Evolutionary conservation across 306 rosid genomes (phyloP).

Genomic region (Morella rubra): DNA sequence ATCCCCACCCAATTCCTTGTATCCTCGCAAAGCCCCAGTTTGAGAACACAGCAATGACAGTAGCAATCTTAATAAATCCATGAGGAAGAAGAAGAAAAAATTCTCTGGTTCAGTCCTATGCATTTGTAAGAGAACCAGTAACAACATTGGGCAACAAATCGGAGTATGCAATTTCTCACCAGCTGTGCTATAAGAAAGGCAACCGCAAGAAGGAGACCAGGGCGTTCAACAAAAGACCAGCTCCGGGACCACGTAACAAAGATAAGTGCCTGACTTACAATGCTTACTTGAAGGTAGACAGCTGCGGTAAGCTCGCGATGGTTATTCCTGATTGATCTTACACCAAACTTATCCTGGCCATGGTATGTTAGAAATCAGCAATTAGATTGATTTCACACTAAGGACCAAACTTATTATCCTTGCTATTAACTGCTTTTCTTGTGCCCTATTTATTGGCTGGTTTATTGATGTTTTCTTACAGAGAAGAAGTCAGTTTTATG

Average conservation of each 20-base stretch:
- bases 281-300: constrained; percentile 88
- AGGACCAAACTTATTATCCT: neutral
- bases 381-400: neutral
- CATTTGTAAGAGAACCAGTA: neutral
- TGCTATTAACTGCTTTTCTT: no score
- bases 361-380: neutral
- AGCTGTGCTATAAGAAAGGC: constrained; percentile 75
- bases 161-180: constrained; percentile 40
- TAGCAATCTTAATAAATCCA: constrained; percentile 49
- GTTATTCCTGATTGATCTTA: constrained; percentile 47
- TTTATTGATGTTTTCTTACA: constrained; percentile 34
- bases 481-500: constrained; percentile 62
- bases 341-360: constrained; percentile 68
- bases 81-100: neutral
- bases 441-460: neutral
- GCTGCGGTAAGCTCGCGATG: constrained; percentile 70
- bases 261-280: constrained; percentile 87
- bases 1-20: constrained; percentile 83
- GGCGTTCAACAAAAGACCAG: constrained; percentile 86
- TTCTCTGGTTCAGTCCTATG: neutral
- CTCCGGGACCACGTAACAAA: constrained; percentile 85
- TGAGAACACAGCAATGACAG: constrained; percentile 74
- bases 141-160: neutral
- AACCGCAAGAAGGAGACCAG: constrained; percentile 54
- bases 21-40: constrained; percentile 75